Base-by-base conservation (phyloP, 1,139 yeast genomes). In the Candida neerlandica region DNA sequence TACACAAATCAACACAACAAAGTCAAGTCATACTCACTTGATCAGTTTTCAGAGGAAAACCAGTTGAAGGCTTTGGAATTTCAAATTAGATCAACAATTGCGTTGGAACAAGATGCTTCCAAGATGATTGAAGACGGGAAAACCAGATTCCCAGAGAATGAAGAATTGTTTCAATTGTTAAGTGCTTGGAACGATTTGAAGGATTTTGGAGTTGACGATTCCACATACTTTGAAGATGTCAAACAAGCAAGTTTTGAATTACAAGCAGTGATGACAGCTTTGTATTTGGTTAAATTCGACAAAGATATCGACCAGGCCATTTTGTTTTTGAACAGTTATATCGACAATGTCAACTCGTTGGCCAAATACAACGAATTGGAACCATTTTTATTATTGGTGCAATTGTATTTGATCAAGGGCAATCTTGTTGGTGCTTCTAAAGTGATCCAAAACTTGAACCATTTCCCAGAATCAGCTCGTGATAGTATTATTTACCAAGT, bases 401-500 rank as follows among this genome's bases (percentile, higher is more conserved):
- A 77, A 57, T 69, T 77, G 51, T 62, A 76, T 56, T 66, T 77
- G 58, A 57, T 69, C 41, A 66, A 71, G 47, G 81, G 78, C 14
- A 68, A 71, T 50, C 67, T 69, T 53, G 54, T 65, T 19, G 64
- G 66, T 42, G 81, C 81, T 45, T 61, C 62, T 53, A 67, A 67
- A 48, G 61, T 74, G 39, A 73, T 73, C 50, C 58, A 60, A 51
- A 62, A 58, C 44, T 71, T 75, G 54, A 64, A 67, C 55, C 68
- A 65, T 50, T 82, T 85, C 48, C 70, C 73, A 3, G 65, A 62
- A 33, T 55, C 61, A 68, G 77, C 88, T 19, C 81, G 84, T 61
- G 95, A 87, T 64, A 81, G 79, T 58, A 80, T 86, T 47, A 78
- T 85, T 45, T 85, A 78, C 65, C 87, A 85, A 59, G 75, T 86